phyloP scores from a whole-genome alignment of 2,329 filamentous ascomycete species.

The Microsporum canis region DNA sequence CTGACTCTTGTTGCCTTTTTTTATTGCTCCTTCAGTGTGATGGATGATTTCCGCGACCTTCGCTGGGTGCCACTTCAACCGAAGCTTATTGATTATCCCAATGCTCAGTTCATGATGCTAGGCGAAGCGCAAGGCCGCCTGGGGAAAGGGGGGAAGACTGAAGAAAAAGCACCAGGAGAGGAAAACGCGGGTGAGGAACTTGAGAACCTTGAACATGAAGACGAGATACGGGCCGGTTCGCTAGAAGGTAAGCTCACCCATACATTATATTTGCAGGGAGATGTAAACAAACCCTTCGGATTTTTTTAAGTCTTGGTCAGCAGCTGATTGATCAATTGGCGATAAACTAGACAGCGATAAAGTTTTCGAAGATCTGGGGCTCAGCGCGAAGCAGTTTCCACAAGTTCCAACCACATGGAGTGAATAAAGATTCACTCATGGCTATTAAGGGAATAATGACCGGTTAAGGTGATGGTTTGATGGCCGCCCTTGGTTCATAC shows the following conservation, averaged over 20 bases:
- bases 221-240: conserved; percentile 54
- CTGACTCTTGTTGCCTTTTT: background rate
- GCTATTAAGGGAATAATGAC: background rate
- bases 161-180: conserved; percentile 40
- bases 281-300: background rate
- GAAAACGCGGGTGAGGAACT: conserved; percentile 59
- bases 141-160: conserved; percentile 27
- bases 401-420: conserved; percentile 51
- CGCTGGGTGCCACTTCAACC: conserved; percentile 67
- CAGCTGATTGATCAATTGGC: background rate
- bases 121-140: conserved; percentile 41
- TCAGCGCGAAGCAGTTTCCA: conserved; percentile 54
- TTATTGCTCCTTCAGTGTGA: conserved; percentile 38
- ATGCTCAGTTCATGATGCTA: conserved; percentile 67
- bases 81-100: conserved; percentile 60
- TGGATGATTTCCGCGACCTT: conserved; percentile 58
- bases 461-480: background rate
- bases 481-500: background rate
- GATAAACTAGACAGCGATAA: conserved; percentile 42
- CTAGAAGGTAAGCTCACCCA: conserved; percentile 38
- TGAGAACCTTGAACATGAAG: conserved; percentile 63
- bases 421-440: conserved; percentile 15
- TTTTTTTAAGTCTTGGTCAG: background rate
- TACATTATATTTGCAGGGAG: background rate
- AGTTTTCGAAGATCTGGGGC: conserved; percentile 48